Evolutionary conservation across 1,139 yeast species (phyloP), one percentile per base, ranked within the genome.

Genomic region (Blastobotrys malaysiensis): DNA sequence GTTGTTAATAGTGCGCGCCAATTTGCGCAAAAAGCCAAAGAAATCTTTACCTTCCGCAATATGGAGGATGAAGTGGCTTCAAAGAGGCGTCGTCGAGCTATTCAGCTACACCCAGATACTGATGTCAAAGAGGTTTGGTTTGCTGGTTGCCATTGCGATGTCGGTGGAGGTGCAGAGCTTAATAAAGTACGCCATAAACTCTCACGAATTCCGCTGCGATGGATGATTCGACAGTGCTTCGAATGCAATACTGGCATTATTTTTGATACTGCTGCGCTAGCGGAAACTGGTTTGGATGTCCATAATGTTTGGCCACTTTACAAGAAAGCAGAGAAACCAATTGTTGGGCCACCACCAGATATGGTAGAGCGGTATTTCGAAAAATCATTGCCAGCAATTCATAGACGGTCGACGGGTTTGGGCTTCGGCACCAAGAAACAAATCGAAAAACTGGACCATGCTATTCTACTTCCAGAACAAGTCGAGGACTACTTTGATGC

Each of bases 101-200:
- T 46, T 5, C 68, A 70, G 5, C 60, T 69, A 19, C 69, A 71
- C 52, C 26, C 43, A n/a, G 39, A 53, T 5, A 55, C 47, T 9
- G 74, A 70, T 56, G 58, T 69, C 5, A 57, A 68, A 9, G 76
- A 73, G 53, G 54, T 70, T 39, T 72, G 68, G 66, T 73, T 73
- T 52, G 69, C 75, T 0, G 77, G 77, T 2, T 67, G 71, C 55
- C 77, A 73, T 59, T 69, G 74, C 6, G 76, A 73, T 57, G 61
- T 71, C 47, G 77, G 77, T 1, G 77, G 76, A 14, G 57, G 55
- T 1, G 24, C 52, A 2, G 52, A 45, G 26, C 46, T 21, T 9
- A 50, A 50, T 18, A 27, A 45, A 11, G 49, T 21, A 3, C 52
- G 52, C 2, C 52, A 50, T 26, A 46, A 45, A 19, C 46, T 50